Evolutionary conservation across 2,329 filamentous ascomycete species (phyloP).

Genomic region (Colletotrichum magnum): DNA sequence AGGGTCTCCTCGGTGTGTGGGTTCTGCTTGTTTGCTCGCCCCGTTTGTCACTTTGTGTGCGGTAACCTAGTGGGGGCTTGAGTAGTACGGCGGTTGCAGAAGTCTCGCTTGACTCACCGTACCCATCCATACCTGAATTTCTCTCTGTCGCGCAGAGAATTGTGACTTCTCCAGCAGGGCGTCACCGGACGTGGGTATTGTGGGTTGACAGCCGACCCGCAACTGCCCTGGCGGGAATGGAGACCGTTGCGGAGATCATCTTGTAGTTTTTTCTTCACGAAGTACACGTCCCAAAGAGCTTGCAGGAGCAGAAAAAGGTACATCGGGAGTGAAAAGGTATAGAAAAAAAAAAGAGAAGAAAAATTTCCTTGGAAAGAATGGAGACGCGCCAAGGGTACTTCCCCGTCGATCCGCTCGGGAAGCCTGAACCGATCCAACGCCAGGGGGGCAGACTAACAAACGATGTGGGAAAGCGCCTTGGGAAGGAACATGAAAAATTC

Average conservation of each 20-base stretch:
- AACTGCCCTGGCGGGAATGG: too few species aligned
- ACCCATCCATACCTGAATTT: slow-evolving; percentile 8
- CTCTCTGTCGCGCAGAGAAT: neutral
- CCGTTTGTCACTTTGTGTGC: too few species aligned
- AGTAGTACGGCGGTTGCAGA: too few species aligned
- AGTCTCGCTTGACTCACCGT: slow-evolving; percentile 18
- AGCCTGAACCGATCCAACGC: slow-evolving; percentile 12
- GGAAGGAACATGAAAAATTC: neutral
- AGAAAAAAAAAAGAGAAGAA: neutral
- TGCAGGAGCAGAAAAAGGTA: neutral
- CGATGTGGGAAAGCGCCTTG: neutral
- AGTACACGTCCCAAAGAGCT: too few species aligned
- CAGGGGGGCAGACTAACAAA: neutral
- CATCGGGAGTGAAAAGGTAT: neutral
- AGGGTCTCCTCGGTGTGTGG: too few species aligned
- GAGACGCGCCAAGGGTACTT: neutral
- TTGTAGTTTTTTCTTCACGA: too few species aligned
- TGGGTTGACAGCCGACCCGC: too few species aligned
- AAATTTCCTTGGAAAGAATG: neutral
- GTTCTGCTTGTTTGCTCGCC: too few species aligned
- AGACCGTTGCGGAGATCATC: too few species aligned
- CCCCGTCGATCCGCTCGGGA: slow-evolving; percentile 3
- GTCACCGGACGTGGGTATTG: slow-evolving; percentile 2
- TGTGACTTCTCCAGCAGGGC: neutral
- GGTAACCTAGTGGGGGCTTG: too few species aligned